Conservation (phyloP, 1,139 yeast species). For the Candida sanyaensis region DNA sequence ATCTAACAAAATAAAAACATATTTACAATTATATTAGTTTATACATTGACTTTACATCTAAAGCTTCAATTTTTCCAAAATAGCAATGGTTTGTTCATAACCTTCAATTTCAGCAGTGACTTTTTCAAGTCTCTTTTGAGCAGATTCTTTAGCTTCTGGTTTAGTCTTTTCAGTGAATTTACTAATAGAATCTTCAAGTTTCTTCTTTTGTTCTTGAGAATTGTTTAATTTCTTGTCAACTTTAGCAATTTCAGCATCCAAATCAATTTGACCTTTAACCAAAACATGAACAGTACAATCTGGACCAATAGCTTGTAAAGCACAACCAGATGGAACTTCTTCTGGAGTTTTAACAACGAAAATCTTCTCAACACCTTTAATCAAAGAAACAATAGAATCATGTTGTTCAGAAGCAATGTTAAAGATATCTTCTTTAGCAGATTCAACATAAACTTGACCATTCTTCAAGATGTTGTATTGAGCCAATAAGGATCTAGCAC, state of each 20-base stretch:
- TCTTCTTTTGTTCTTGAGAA: slow-evolving; percentile 51
- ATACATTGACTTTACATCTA: slow-evolving; percentile 5
- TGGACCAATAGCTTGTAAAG: slow-evolving; percentile 77
- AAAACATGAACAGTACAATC: slow-evolving; percentile 84
- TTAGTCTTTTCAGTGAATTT: slow-evolving; percentile 89
- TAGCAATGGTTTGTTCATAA: slow-evolving; percentile 72
- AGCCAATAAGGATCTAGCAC: slow-evolving; percentile 87
- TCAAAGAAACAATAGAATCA: slow-evolving; percentile 83
- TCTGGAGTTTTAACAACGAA: slow-evolving; percentile 55
- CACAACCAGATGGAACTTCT: slow-evolving; percentile 86
- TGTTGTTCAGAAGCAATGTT: slow-evolving; percentile 67
- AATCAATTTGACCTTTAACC: slow-evolving; percentile 92
- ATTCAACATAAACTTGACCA: slow-evolving; percentile 82
- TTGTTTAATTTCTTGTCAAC: slow-evolving; percentile 73
- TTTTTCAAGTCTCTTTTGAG: slow-evolving; percentile 67
- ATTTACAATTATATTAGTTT: neutral
- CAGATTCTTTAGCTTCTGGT: slow-evolving; percentile 77
- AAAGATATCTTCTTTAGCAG: slow-evolving; percentile 48
- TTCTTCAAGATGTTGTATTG: slow-evolving; percentile 88
- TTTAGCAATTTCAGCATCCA: slow-evolving; percentile 86
- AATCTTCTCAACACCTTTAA: slow-evolving; percentile 83
- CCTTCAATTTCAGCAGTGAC: slow-evolving; percentile 86
- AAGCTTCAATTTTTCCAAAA: slow-evolving; percentile 66
- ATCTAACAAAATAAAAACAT: neutral
- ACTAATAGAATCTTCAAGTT: slow-evolving; percentile 46